Evolutionary conservation across 495 filamentous ascomycete genomes (phyloP), one percentile per base, ranked within the genome.

Genomic region (Trichoderma reesei): DNA sequence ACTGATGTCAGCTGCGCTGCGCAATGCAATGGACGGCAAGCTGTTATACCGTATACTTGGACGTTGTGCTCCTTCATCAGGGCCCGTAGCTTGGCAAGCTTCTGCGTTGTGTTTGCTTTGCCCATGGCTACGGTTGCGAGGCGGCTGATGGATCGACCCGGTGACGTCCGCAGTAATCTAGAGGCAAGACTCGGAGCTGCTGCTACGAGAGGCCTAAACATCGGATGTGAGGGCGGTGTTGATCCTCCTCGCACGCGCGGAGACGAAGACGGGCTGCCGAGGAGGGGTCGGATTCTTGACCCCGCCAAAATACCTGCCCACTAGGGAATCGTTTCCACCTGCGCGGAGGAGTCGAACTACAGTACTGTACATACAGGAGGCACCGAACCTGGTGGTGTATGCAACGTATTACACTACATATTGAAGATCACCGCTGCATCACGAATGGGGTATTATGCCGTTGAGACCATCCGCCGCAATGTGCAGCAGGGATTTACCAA

Each of bases 41-140:
- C 1, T 26, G 83, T 76, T 89, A 98, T 89, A 98, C 95, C 89
- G 78, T 99, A 99, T 64, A 98, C 82, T 75, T 98, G 92, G 48
- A 99, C 81, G 64, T 90, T 87, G 68, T 88, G 78, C 74, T 91
- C 80, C 76, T 86, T 88, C 95, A 99, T 99, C 70, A 97, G 79
- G 71, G 88, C 79, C 71, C 95, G 84, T 68, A 99, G 80, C 72
- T 82, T 80, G 65, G 84, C 73, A 67, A 99, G 82, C 65, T 93
- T 89, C 63, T 85, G 79, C 60, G 85, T 87, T 20, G 93, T 96
- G 75, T 95, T 78, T 67, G 97, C 88, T 44, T 84, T 87, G 72
- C 84, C 90, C 91, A 96, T 97, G 3, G 61, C 26, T 56, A 9
- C 51, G 26, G 51, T 56, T 56, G 51, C 31, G 18, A 56, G 51